Percentiles rank a stretch among this genome's conserved stretches.
phyloP scores from a whole-genome alignment of 371 early-diverging fungal genomes.

The Umbelopsis sp. region DNA sequence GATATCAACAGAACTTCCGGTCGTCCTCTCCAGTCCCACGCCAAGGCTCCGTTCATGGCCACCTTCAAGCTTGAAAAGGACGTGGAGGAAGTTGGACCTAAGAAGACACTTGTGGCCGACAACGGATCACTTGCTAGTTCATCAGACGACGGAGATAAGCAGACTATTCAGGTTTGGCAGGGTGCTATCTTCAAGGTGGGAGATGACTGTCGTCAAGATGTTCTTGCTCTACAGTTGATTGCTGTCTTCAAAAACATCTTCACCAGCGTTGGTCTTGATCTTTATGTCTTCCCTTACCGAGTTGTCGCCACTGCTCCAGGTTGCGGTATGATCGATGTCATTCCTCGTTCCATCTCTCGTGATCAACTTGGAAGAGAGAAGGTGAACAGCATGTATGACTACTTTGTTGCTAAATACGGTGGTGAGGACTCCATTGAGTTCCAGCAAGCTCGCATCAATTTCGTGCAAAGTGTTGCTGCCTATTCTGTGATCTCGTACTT shows the following conservation, averaged over 20 bases:
- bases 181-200: slow-evolving; percentile 99
- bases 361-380: slow-evolving; percentile 99
- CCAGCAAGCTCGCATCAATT: slow-evolving; percentile 91
- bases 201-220: slow-evolving; percentile 99
- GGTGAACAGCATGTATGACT: slow-evolving; percentile 96
- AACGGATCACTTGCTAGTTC: slow-evolving; percentile 24
- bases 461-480: slow-evolving; percentile 96
- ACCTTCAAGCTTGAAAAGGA: slow-evolving; percentile 90
- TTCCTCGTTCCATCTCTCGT: slow-evolving; percentile 97
- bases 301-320: slow-evolving; percentile 98
- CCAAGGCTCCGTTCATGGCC: slow-evolving; percentile 99
- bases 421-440: slow-evolving; percentile 90
- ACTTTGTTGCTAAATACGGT: slow-evolving; percentile 95
- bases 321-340: slow-evolving; percentile 99
- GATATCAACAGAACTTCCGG: slow-evolving; percentile 97
- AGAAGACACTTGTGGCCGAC: slow-evolving; percentile 53
- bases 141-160: slow-evolving; percentile 40
- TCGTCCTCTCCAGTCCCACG: slow-evolving; percentile 96
- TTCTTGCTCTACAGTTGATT: slow-evolving; percentile 97
- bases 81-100: slow-evolving; percentile 45
- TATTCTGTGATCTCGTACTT: slow-evolving; percentile 97
- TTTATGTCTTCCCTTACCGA: slow-evolving; percentile 98
- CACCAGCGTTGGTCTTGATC: slow-evolving; percentile 86
- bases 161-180: slow-evolving; percentile 63
- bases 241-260: slow-evolving; percentile 98